phyloP scores from a whole-genome alignment of 2,329 filamentous ascomycete genomes.

The Trichoderma sp. region DNA sequence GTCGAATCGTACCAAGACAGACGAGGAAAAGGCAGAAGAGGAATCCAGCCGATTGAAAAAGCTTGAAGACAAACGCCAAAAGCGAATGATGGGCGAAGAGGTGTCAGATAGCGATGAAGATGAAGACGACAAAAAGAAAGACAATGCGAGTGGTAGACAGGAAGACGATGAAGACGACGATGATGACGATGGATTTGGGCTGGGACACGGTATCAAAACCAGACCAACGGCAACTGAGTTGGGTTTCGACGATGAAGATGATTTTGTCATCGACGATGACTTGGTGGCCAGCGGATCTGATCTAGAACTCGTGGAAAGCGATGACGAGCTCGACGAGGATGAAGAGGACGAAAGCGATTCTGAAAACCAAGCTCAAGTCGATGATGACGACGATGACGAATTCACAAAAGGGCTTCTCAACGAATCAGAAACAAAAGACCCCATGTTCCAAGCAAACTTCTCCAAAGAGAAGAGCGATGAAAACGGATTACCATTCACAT shows the following conservation, averaged over 20 bases:
- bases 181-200: slow-evolving; percentile 57
- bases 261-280: slow-evolving; percentile 89
- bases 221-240: slow-evolving; percentile 63
- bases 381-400: slow-evolving; percentile 64
- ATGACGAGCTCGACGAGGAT: slow-evolving; percentile 55
- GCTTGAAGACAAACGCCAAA: slow-evolving; percentile 79
- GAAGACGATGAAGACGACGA: slow-evolving; percentile 47
- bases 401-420: slow-evolving; percentile 71
- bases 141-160: slow-evolving; percentile 43
- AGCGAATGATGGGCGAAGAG: slow-evolving; percentile 86
- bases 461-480: slow-evolving; percentile 52
- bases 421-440: slow-evolving; percentile 59
- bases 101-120: slow-evolving; percentile 67
- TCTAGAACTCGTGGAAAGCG: slow-evolving; percentile 60
- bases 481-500: slow-evolving; percentile 76
- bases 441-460: slow-evolving; percentile 54
- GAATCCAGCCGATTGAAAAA: slow-evolving; percentile 77
- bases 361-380: slow-evolving; percentile 49
- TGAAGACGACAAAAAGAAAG: slow-evolving; percentile 45
- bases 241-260: slow-evolving; percentile 89
- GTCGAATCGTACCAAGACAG: slow-evolving; percentile 86
- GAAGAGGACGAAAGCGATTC: slow-evolving; percentile 48
- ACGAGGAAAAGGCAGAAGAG: slow-evolving; percentile 79
- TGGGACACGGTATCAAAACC: slow-evolving; percentile 62
- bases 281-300: slow-evolving; percentile 81